Evolutionary conservation across 2,329 filamentous ascomycete species (phyloP).

Genomic region (Talaromyces verruculosus): DNA sequence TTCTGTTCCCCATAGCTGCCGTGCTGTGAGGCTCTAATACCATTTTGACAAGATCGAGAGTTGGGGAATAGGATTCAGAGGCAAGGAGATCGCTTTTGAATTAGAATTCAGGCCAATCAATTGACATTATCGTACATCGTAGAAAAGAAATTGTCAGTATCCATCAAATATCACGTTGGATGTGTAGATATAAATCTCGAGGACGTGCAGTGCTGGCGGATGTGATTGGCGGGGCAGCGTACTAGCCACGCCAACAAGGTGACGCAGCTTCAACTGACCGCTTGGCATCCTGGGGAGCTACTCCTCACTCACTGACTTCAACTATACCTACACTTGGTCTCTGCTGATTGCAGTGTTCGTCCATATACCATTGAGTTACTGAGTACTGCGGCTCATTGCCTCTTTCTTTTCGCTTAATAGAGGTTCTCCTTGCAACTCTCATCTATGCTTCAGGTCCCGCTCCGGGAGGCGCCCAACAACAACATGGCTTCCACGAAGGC

Average conservation of each 20-base stretch:
- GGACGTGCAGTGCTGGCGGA: not conserved
- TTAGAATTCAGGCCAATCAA: not conserved
- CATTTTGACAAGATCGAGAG: too few relatives aligned
- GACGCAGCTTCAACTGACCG: constrained; percentile 15
- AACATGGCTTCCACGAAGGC: constrained; percentile 74
- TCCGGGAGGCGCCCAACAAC: constrained; percentile 37
- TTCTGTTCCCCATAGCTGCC: not conserved
- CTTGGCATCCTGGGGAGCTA: not conserved
- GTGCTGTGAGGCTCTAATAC: too few relatives aligned
- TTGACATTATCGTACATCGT: not conserved
- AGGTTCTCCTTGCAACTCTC: constrained; percentile 3
- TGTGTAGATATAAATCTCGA: not conserved
- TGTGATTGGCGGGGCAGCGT: constrained; percentile 11
- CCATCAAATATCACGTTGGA: not conserved
- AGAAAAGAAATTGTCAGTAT: not conserved
- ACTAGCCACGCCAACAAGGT: constrained; percentile 9
- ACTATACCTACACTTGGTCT: not conserved
- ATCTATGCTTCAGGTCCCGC: constrained; percentile 48
- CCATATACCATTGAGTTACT: not conserved
- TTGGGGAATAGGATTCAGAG: too few relatives aligned
- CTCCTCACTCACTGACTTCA: not conserved
- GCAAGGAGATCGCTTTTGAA: too few relatives aligned
- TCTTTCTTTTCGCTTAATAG: not conserved
- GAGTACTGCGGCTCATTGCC: not conserved
- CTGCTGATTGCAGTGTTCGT: not conserved